Percentiles rank a stretch among this genome's conserved stretches.
Evolutionary conservation across 805 yeast genomes (phyloP).

Genomic region (Starmerella kuoi): DNA sequence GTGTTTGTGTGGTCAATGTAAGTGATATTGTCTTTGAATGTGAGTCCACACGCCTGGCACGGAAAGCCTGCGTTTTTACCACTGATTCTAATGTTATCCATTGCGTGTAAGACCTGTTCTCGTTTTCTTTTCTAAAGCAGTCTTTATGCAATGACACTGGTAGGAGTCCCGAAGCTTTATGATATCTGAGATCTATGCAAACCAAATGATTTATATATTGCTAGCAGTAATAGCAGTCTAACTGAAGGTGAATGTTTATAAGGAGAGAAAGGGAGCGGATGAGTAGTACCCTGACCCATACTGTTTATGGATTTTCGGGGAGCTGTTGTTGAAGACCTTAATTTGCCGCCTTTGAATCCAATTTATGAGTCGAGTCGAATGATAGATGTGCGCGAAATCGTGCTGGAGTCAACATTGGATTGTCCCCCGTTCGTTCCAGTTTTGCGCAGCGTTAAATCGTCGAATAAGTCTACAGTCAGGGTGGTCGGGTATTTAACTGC

Average conservation of each 20-base stretch:
- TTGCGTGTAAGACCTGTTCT: not conserved
- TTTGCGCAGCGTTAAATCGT: constrained; percentile 26
- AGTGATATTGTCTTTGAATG: constrained; percentile 72
- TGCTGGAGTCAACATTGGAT: constrained; percentile 45
- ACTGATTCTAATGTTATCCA: not conserved
- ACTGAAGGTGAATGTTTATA: no score
- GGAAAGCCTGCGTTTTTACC: constrained; percentile 52
- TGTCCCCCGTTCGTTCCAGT: constrained; percentile 43
- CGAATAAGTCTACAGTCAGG: no score
- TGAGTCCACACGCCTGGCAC: constrained; percentile 68
- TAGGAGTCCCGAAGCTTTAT: no score
- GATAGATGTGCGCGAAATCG: constrained; percentile 40
- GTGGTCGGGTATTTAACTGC: constrained; percentile 41
- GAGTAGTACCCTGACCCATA: no score
- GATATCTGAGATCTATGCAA: not conserved
- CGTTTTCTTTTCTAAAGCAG: not conserved
- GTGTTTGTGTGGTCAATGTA: constrained; percentile 75
- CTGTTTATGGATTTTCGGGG: constrained; percentile 21
- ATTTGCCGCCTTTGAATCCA: constrained; percentile 45
- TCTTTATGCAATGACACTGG: no score
- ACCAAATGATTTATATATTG: not conserved
- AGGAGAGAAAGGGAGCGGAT: no score
- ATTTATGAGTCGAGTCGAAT: constrained; percentile 39
- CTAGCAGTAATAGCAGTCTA: no score
- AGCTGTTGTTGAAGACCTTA: constrained; percentile 50